phyloP scores from a whole-genome alignment of 2,329 filamentous ascomycete genomes.

The Xylaria sp. region DNA sequence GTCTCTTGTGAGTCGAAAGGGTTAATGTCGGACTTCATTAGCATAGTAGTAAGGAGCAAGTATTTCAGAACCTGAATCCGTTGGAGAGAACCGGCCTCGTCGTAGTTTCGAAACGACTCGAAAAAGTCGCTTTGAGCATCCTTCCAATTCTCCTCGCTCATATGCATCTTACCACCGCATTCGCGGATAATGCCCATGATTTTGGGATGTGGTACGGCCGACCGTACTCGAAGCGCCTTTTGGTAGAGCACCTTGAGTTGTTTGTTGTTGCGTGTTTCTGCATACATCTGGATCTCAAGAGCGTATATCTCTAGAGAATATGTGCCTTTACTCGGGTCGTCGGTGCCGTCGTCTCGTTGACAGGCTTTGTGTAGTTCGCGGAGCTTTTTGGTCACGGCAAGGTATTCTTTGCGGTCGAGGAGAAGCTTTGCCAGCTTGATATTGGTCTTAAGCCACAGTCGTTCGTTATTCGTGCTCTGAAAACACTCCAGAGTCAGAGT shows the following conservation, averaged over 20 bases:
- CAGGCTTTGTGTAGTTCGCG: slow-evolving; percentile 90
- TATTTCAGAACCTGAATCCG: slow-evolving; percentile 98
- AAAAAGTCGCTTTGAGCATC: slow-evolving; percentile 98
- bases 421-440: slow-evolving; percentile 94
- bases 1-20: slow-evolving; percentile 99
- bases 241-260: slow-evolving; percentile 93
- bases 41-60: slow-evolving; percentile 93
- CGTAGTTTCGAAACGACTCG: slow-evolving; percentile 98
- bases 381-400: slow-evolving; percentile 81
- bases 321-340: slow-evolving; percentile 95
- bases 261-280: slow-evolving; percentile 96
- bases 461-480: slow-evolving; percentile 96
- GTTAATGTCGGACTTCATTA: slow-evolving; percentile 98
- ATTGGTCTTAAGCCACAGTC: slow-evolving; percentile 97
- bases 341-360: slow-evolving; percentile 84
- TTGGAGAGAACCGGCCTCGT: slow-evolving; percentile 95
- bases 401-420: slow-evolving; percentile 90
- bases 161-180: slow-evolving; percentile 99
- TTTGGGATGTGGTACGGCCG: slow-evolving; percentile 97
- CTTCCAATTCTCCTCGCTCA: slow-evolving; percentile 99
- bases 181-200: slow-evolving; percentile 99
- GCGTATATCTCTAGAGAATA: slow-evolving; percentile 97
- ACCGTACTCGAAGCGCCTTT: slow-evolving; percentile 88
- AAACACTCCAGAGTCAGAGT: slow-evolving; percentile 93
- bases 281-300: slow-evolving; percentile 98